phyloP scores from a whole-genome alignment of 2,329 filamentous ascomycete genomes.

The Sclerotinia glacialis region DNA sequence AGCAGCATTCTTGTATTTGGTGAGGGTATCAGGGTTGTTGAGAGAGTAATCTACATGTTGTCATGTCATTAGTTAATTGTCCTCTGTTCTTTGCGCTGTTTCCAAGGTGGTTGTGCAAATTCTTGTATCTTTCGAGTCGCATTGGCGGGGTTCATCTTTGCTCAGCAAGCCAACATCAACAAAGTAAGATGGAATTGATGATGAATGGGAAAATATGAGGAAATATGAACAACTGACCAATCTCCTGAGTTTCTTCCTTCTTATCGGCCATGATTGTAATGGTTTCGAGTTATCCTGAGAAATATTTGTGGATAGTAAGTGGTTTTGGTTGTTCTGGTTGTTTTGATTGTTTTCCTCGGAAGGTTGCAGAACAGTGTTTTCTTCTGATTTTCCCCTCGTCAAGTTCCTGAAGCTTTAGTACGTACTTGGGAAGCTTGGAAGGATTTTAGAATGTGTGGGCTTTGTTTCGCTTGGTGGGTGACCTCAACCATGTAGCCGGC shows the following conservation, averaged over 20 bases:
- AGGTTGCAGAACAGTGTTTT: not conserved
- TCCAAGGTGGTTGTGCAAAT: conserved; percentile 3
- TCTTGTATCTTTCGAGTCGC: conserved; percentile 19
- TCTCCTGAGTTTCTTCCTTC: conserved; percentile 42
- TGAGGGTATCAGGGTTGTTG: conserved; percentile 89
- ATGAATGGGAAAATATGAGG: conserved; percentile 22
- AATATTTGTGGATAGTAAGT: not conserved
- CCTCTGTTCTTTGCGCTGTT: not conserved
- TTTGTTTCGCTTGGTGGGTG: conserved; percentile 21
- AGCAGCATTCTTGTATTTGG: conserved; percentile 98
- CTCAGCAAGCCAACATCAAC: conserved; percentile 24
- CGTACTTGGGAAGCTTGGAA: not conserved
- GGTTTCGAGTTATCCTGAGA: not conserved
- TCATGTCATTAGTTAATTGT: not conserved
- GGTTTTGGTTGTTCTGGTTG: no score
- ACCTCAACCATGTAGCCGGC: not conserved
- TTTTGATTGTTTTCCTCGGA: not conserved
- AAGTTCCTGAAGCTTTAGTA: not conserved
- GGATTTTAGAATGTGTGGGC: conserved; percentile 6
- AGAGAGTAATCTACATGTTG: conserved; percentile 71
- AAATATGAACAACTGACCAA: conserved; percentile 41
- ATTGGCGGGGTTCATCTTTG: conserved; percentile 38
- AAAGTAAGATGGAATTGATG: conserved; percentile 30
- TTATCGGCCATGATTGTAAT: conserved; percentile 43
- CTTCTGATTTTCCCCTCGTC: conserved; percentile 7